These are phyloP conservation scores for Aphanomyces invadans DNA, from an alignment of 352 stramenopile genomes.

Conservation along the genomic window DNA sequence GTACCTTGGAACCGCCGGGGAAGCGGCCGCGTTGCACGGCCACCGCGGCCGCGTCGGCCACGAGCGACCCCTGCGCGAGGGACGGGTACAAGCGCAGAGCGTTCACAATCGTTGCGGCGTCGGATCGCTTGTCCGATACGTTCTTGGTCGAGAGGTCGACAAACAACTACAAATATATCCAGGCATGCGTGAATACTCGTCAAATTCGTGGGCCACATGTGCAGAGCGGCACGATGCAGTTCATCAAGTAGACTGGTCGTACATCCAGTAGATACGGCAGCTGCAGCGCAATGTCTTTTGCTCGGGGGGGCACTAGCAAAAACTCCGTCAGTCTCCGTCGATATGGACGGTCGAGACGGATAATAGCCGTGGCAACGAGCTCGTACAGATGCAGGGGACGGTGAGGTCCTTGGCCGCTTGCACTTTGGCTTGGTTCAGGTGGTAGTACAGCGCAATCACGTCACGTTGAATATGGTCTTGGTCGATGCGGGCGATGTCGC, in stretches of 20 bases:
- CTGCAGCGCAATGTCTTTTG: slow-evolving; percentile 63
- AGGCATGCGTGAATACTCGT: neutral
- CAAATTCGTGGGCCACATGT: no score
- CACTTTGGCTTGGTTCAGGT: slow-evolving; percentile 42
- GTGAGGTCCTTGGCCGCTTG: slow-evolving; percentile 51
- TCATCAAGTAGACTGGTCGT: no score
- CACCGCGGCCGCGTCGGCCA: slow-evolving; percentile 50
- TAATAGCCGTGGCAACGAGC: neutral
- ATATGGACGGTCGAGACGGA: neutral
- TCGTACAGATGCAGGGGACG: slow-evolving; percentile 56
- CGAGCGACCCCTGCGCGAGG: slow-evolving; percentile 60
- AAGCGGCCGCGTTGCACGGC: slow-evolving; percentile 49
- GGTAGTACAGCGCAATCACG: slow-evolving; percentile 78
- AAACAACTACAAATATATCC: neutral
- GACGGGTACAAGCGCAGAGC: slow-evolving; percentile 57
- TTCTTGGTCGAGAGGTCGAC: slow-evolving; percentile 43
- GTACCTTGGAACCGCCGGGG: slow-evolving; percentile 27
- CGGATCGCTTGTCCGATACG: slow-evolving; percentile 50
- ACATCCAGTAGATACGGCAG: slow-evolving; percentile 70
- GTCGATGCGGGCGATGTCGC: slow-evolving; percentile 7
- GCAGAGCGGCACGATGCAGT: no score
- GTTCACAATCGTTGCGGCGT: slow-evolving; percentile 42
- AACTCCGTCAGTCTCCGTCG: neutral
- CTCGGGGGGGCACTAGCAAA: slow-evolving; percentile 44
- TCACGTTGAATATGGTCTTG: slow-evolving; percentile 31